These are phyloP conservation scores for Podaxis pistillaris DNA, from an alignment of 768 basidiomycete species.

Conservation along the genomic window DNA sequence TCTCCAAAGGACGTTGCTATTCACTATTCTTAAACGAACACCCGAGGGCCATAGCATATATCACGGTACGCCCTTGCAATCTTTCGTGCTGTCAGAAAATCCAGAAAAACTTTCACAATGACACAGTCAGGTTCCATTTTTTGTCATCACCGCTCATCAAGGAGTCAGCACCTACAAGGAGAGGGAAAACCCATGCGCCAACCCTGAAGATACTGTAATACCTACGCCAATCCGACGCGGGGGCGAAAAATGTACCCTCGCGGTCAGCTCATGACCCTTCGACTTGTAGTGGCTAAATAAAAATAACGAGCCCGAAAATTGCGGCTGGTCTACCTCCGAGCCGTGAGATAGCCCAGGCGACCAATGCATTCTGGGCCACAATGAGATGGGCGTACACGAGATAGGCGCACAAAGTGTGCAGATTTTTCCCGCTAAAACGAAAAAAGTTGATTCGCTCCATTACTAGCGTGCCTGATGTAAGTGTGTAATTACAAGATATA, in stretches of 20 bases:
- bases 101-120: not conserved
- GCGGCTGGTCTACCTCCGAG: slow-evolving; percentile 6
- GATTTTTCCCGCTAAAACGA: not conserved
- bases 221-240: not conserved
- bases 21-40: not conserved
- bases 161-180: too few species aligned
- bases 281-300: not conserved
- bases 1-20: not conserved
- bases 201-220: slow-evolving; percentile 2
- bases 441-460: too few species aligned
- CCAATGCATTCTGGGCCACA: not conserved
- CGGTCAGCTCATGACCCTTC: not conserved
- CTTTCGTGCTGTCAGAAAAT: not conserved
- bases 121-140: slow-evolving; percentile 7
- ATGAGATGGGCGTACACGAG: not conserved
- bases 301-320: not conserved
- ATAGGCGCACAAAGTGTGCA: not conserved
- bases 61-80: not conserved
- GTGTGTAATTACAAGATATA: too few species aligned
- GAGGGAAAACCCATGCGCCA: not conserved
- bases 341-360: not conserved
- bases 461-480: too few species aligned
- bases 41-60: slow-evolving; percentile 2
- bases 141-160: slow-evolving; percentile 2
- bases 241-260: not conserved